phyloP scores from a whole-genome alignment of 1,139 yeast species.

The Candida buenavistaensis region DNA sequence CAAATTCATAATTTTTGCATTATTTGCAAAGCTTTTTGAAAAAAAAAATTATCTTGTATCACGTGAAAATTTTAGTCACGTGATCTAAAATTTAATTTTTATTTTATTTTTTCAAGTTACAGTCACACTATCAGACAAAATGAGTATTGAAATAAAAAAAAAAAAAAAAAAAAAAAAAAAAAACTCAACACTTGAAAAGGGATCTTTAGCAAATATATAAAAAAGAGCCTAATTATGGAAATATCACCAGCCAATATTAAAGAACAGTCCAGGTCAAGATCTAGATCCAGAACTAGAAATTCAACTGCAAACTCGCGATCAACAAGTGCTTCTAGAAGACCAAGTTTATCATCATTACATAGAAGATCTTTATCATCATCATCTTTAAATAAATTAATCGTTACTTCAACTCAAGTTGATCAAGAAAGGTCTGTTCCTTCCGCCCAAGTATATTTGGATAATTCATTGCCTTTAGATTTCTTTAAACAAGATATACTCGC shows the following conservation, averaged over 20 bases:
- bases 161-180: too few relatives aligned
- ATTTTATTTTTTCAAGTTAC: too few relatives aligned
- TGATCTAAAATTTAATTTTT: too few relatives aligned
- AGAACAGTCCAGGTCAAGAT: constrained; percentile 19
- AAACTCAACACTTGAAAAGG: too few relatives aligned
- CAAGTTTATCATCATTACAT: constrained; percentile 24
- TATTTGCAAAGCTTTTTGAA: too few relatives aligned
- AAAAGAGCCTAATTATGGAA: constrained; percentile 28
- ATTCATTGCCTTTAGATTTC: constrained; percentile 76
- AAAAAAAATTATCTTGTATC: too few relatives aligned
- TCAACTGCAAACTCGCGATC: constrained; percentile 37
- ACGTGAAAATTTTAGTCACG: too few relatives aligned
- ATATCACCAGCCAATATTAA: constrained; percentile 25
- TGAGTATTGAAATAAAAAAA: too few relatives aligned
- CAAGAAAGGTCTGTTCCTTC: constrained; percentile 36
- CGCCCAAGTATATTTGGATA: constrained; percentile 54
- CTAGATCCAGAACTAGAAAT: constrained; percentile 39
- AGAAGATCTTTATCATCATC: constrained; percentile 30
- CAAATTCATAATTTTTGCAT: too few relatives aligned
- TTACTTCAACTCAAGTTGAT: constrained; percentile 31
- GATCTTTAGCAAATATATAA: too few relatives aligned
- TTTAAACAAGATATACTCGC: constrained; percentile 79
- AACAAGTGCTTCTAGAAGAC: constrained; percentile 38
- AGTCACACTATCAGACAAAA: too few relatives aligned
- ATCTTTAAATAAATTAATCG: constrained; percentile 24